phyloP scores from a whole-genome alignment of 495 filamentous ascomycete genomes.

The Xylaria venustula region DNA sequence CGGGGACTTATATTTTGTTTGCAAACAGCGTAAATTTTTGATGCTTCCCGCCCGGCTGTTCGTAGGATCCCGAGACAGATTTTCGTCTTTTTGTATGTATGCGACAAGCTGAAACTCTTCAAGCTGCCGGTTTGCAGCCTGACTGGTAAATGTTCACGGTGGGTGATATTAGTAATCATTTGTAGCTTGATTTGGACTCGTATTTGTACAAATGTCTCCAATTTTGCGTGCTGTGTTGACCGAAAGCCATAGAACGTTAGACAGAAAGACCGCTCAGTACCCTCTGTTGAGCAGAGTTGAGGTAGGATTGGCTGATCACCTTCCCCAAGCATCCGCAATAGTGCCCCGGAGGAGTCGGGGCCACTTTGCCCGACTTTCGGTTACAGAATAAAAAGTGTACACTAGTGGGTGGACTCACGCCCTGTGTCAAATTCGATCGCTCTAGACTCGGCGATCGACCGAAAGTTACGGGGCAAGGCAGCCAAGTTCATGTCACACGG shows the following conservation, averaged over 20 bases:
- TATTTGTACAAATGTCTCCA: background rate
- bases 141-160: background rate
- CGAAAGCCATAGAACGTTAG: background rate
- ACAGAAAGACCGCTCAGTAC: too few species aligned
- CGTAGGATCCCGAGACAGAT: too few species aligned
- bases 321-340: slow-evolving; percentile 2
- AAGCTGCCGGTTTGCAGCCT: background rate
- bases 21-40: too few species aligned
- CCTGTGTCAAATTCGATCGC: slow-evolving; percentile 26
- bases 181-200: background rate
- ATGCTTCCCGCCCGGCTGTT: too few species aligned
- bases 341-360: background rate
- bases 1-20: too few species aligned
- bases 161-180: background rate
- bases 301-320: slow-evolving; percentile 1
- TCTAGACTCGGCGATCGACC: slow-evolving; percentile 31
- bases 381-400: background rate
- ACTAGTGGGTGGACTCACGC: slow-evolving; percentile 14
- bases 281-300: too few species aligned
- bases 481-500: slow-evolving; percentile 11
- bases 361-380: background rate
- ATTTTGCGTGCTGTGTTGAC: background rate
- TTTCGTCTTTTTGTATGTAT: too few species aligned
- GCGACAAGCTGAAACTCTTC: too few species aligned
- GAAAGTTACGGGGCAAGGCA: background rate